Evolutionary conservation across 805 yeast genomes (phyloP).

Genomic region (Saturnispora bothae): DNA sequence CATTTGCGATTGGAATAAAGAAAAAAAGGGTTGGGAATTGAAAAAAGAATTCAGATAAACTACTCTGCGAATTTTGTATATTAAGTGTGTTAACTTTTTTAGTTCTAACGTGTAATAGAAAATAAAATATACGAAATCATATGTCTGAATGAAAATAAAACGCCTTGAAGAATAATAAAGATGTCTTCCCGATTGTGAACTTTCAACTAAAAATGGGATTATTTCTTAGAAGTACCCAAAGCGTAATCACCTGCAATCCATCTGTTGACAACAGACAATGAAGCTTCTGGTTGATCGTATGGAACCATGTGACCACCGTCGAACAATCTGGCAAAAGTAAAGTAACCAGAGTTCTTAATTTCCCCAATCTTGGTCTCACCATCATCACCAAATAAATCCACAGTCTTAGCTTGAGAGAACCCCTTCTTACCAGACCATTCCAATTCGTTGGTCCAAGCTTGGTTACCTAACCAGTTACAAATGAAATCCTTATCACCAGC

Average conservation of each 20-base stretch:
- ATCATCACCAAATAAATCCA: slow-evolving; percentile 22
- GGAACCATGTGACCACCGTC: slow-evolving; percentile 95
- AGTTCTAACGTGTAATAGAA: too few relatives aligned
- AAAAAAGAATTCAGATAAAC: slow-evolving; percentile 39
- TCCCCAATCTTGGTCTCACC: slow-evolving; percentile 47
- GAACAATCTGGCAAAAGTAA: slow-evolving; percentile 67
- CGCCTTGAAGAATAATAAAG: too few relatives aligned
- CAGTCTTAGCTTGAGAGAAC: slow-evolving; percentile 20
- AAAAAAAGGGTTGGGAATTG: slow-evolving; percentile 52
- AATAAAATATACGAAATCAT: too few relatives aligned
- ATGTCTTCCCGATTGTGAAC: too few relatives aligned
- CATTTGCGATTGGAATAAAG: slow-evolving; percentile 59
- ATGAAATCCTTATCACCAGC: slow-evolving; percentile 95
- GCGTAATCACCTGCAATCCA: slow-evolving; percentile 58
- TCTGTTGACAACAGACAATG: slow-evolving; percentile 60
- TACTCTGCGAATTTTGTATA: too few relatives aligned
- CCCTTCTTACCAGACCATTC: slow-evolving; percentile 45
- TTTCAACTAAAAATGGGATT: background rate
- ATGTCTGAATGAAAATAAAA: too few relatives aligned
- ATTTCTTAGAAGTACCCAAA: slow-evolving; percentile 20
- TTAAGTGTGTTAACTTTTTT: too few relatives aligned
- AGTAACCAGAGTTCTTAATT: slow-evolving; percentile 57
- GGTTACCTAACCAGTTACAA: slow-evolving; percentile 89
- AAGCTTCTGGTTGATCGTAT: slow-evolving; percentile 67
- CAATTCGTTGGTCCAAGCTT: slow-evolving; percentile 65